A percentile compares a stretch with the other conserved stretches of the same genome.
These are phyloP conservation scores for Phytophthora sansomeana DNA, from an alignment of 352 stramenopile species.

Conservation along the genomic window DNA sequence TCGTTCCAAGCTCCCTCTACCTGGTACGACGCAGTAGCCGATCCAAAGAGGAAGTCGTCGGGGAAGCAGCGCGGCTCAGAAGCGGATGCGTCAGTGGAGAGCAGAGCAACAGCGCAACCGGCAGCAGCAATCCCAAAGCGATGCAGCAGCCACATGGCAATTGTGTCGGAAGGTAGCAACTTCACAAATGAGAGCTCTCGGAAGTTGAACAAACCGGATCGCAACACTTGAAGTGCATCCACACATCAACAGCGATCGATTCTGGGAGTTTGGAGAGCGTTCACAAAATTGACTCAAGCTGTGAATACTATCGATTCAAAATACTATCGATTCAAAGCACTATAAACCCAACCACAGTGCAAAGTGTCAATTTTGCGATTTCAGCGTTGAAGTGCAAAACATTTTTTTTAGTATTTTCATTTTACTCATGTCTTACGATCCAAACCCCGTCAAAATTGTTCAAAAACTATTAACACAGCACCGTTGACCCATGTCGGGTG, in stretches of 20 bases:
- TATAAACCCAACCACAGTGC: neutral
- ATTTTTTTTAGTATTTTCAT: too few relatives aligned
- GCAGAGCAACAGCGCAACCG: neutral
- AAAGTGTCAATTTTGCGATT: neutral
- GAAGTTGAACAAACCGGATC: conserved; percentile 16
- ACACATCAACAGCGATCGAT: conserved; percentile 2
- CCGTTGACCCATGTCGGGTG: conserved; percentile 6
- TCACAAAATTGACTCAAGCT: neutral
- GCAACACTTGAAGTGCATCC: conserved; percentile 20
- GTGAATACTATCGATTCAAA: neutral
- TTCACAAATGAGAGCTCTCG: conserved; percentile 14
- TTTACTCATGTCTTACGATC: neutral
- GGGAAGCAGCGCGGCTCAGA: conserved; percentile 43
- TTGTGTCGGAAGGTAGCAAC: conserved; percentile 12
- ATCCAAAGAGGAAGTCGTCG: conserved; percentile 75
- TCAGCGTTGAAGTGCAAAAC: neutral
- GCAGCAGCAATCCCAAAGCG: conserved; percentile 10
- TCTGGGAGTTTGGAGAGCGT: too few relatives aligned
- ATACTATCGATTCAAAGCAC: neutral
- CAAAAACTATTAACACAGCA: neutral
- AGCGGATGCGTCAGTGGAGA: conserved; percentile 4
- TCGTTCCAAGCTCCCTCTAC: conserved; percentile 88
- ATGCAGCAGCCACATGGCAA: conserved; percentile 16
- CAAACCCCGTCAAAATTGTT: neutral
- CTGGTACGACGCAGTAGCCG: conserved; percentile 88